phyloP scores from a whole-genome alignment of 768 basidiomycete species.

The Rossbeevera mucosa region DNA sequence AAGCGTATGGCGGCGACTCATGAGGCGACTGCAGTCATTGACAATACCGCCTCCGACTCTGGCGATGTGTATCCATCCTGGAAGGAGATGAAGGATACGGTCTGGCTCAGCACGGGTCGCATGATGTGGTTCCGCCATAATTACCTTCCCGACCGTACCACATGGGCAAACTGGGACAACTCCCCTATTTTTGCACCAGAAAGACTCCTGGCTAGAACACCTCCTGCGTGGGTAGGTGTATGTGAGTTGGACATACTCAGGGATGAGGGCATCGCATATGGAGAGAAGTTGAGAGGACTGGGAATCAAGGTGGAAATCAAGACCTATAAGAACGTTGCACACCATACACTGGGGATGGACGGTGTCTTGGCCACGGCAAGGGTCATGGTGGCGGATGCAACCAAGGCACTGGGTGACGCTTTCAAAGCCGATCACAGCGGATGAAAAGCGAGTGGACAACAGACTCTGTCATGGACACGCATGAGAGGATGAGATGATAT shows the following conservation, averaged over 20 bases:
- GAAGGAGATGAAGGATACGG: conserved; percentile 52
- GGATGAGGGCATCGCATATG: conserved; percentile 64
- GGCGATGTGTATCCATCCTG: conserved; percentile 43
- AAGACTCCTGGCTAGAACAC: conserved; percentile 45
- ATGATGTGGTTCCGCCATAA: conserved; percentile 71
- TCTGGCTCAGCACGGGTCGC: conserved; percentile 54
- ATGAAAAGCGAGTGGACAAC: background rate
- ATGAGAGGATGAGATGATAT: background rate
- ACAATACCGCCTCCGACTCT: conserved; percentile 56
- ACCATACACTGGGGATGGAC: conserved; percentile 71
- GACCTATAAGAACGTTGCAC: conserved; percentile 56
- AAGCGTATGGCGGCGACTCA: background rate
- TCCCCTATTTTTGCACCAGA: conserved; percentile 69
- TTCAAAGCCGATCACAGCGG: conserved; percentile 3
- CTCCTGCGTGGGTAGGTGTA: conserved; percentile 58
- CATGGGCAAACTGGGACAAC: conserved; percentile 61
- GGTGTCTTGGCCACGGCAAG: conserved; percentile 29
- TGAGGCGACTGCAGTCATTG: conserved; percentile 39
- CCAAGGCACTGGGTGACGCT: conserved; percentile 16
- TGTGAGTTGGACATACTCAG: conserved; percentile 63
- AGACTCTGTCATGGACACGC: background rate
- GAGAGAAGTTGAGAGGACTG: conserved; percentile 46
- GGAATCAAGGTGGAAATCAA: conserved; percentile 53
- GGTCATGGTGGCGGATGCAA: conserved; percentile 19
- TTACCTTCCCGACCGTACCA: conserved; percentile 59